These are phyloP conservation scores for Fermentozyma sake DNA, from an alignment of 1,139 yeast genomes.

Conservation along the genomic window DNA sequence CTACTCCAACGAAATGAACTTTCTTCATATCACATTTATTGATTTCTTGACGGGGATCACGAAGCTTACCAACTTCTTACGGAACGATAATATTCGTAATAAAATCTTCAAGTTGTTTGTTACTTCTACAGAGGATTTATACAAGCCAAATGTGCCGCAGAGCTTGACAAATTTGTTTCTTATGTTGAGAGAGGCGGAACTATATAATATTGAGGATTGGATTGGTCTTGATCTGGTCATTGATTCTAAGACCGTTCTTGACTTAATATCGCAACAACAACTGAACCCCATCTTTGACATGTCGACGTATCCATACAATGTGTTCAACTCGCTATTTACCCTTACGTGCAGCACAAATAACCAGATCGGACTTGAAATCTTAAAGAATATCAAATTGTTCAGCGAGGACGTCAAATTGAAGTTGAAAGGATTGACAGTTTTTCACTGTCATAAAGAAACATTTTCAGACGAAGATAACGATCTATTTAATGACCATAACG, in stretches of 20 bases:
- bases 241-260: no score
- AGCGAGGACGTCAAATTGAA: conserved; percentile 20
- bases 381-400: conserved; percentile 19
- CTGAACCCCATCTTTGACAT: conserved; percentile 17
- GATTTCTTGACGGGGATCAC: conserved; percentile 25
- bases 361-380: conserved; percentile 29
- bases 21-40: conserved; percentile 32
- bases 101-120: conserved; percentile 31
- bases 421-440: conserved; percentile 28
- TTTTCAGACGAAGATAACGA: conserved; percentile 7
- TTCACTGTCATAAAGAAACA: conserved; percentile 31
- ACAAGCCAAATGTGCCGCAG: conserved; percentile 24
- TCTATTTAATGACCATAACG: no score
- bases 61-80: conserved; percentile 22
- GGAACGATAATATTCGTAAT: conserved; percentile 22
- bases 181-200: conserved; percentile 29
- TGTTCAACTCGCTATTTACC: conserved; percentile 23
- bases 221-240: no score
- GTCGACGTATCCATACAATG: conserved; percentile 15
- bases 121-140: conserved; percentile 20
- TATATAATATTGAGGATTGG: no score
- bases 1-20: conserved; percentile 22
- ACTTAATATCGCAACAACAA: no score
- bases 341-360: conserved; percentile 31
- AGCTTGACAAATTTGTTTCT: conserved; percentile 30